These are phyloP conservation scores for Xylaria venustula DNA, from an alignment of 495 filamentous ascomycete genomes.

Conservation along the genomic window DNA sequence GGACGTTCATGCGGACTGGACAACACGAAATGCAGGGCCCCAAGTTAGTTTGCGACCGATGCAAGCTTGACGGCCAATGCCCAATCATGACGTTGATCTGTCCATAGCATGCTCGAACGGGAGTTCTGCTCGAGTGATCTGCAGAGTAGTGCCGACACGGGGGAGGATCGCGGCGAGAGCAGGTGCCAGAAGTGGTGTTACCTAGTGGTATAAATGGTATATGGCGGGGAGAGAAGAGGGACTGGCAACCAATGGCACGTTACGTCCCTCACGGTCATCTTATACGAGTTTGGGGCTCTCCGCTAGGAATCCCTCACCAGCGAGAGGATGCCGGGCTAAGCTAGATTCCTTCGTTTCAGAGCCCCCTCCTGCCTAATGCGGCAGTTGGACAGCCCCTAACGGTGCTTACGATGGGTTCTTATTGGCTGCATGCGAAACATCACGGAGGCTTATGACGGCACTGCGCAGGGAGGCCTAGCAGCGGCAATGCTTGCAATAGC, in stretches of 20 bases:
- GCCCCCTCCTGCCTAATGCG: slow-evolving; percentile 8
- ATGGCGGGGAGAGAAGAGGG: not conserved
- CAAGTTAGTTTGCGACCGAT: not conserved
- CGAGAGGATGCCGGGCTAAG: not conserved
- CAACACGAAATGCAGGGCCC: slow-evolving; percentile 11
- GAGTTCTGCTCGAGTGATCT: not conserved
- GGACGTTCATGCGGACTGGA: not conserved
- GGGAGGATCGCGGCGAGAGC: not conserved
- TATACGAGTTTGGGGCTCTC: not conserved
- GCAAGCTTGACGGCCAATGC: not conserved
- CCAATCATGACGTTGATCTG: not conserved
- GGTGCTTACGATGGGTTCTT: not conserved
- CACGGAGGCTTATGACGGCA: slow-evolving; percentile 6
- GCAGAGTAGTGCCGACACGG: slow-evolving; percentile 1
- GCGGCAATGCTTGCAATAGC: slow-evolving; percentile 13
- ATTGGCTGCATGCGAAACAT: not conserved
- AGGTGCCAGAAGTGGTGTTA: not conserved
- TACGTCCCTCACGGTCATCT: not conserved
- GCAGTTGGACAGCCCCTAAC: not conserved
- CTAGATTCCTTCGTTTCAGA: slow-evolving; percentile 9
- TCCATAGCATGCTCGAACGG: not conserved
- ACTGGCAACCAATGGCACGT: slow-evolving; percentile 6
- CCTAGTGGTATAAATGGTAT: not conserved
- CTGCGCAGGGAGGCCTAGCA: not conserved
- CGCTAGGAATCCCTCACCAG: too few relatives aligned